These are phyloP conservation scores for Rhynchosporium graminicola DNA, from an alignment of 2,329 filamentous ascomycete species.

Conservation along the genomic window DNA sequence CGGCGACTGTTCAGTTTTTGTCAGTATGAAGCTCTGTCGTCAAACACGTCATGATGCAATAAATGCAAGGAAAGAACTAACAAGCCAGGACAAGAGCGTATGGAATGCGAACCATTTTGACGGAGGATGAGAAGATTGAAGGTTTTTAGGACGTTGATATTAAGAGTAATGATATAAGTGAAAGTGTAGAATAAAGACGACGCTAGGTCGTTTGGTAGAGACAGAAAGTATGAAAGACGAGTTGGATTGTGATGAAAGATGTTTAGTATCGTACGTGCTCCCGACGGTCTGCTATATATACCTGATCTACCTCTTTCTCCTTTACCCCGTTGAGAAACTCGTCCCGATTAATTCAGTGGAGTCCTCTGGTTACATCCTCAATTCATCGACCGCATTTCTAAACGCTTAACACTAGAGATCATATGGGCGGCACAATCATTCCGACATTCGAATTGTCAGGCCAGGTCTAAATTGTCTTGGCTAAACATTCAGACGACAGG, in stretches of 20 bases:
- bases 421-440: conserved; percentile 11
- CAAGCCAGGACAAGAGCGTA: conserved; percentile 37
- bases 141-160: conserved; percentile 11
- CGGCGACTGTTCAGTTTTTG: conserved; percentile 35
- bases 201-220: conserved; percentile 21
- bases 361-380: conserved; percentile 4
- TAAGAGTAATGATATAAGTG: conserved; percentile 9
- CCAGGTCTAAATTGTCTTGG: background rate
- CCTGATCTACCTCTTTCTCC: background rate
- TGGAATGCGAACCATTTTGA: conserved; percentile 43
- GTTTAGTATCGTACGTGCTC: conserved; percentile 9
- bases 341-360: conserved; percentile 1
- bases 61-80: conserved; percentile 30
- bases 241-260: conserved; percentile 13
- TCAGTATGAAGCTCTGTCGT: conserved; percentile 4
- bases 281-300: conserved; percentile 5
- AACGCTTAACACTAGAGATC: background rate
- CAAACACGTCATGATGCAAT: background rate
- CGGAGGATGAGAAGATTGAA: background rate
- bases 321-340: background rate
- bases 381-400: conserved; percentile 9
- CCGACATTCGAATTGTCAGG: conserved; percentile 1
- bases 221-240: conserved; percentile 16
- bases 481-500: background rate
- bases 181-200: conserved; percentile 18